Percentiles rank a stretch among this genome's conserved stretches.
Conservation (phyloP, 2,329 filamentous ascomycete species). For the Bretziella fagacearum region DNA sequence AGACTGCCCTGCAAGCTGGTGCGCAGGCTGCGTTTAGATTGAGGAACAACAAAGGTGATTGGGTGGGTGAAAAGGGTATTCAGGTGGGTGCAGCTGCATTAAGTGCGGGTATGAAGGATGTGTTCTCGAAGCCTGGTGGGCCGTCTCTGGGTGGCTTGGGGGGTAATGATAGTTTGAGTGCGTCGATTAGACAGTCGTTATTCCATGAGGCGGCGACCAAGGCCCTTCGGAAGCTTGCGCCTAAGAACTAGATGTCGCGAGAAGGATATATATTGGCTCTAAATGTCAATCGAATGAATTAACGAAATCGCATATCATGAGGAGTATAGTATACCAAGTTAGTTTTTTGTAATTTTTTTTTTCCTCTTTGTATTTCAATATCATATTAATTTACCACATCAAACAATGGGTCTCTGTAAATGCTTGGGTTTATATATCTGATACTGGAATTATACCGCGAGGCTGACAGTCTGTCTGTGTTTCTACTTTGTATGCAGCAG, state of each 20-base stretch:
- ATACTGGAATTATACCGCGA: neutral
- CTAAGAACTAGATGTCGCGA: neutral
- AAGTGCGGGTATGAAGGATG: constrained; percentile 32
- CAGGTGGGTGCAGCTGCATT: constrained; percentile 32
- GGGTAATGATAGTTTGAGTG: constrained; percentile 8
- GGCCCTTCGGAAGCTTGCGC: constrained; percentile 9
- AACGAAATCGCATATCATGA: neutral
- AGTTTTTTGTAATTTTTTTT: constrained; percentile 1
- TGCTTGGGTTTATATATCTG: neutral
- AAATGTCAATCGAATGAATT: neutral
- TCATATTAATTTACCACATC: neutral
- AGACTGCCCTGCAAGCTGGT: constrained; percentile 31
- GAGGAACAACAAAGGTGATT: constrained; percentile 28
- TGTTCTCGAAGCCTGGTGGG: constrained; percentile 19
- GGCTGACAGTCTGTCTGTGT: neutral
- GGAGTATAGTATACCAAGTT: constrained; percentile 3
- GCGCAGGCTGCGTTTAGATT: constrained; percentile 32
- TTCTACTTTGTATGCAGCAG: neutral
- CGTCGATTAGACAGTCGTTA: constrained; percentile 6
- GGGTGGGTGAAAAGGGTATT: constrained; percentile 32
- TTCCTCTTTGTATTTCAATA: neutral
- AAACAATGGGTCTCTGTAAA: neutral
- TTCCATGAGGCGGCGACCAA: constrained; percentile 13
- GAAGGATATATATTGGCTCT: neutral
- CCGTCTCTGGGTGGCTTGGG: constrained; percentile 6